These are phyloP conservation scores for Phlebopus sp. DNA, from an alignment of 1,284 basidiomycete species.

Conservation along the genomic window DNA sequence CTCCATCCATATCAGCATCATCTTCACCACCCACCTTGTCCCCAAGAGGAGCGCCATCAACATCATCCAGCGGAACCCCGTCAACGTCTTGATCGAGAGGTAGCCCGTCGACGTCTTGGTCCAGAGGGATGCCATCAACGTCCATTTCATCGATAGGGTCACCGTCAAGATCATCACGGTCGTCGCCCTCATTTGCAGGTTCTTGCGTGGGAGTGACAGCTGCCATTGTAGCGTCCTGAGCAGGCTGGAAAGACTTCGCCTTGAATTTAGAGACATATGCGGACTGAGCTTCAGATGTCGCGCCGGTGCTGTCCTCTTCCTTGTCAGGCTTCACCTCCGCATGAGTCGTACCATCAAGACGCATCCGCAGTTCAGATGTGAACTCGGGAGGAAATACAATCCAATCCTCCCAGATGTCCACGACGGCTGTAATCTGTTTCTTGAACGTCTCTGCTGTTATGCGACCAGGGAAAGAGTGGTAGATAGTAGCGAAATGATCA, in stretches of 20 bases:
- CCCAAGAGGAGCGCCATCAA: slow-evolving; percentile 33
- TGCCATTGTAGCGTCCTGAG: slow-evolving; percentile 39
- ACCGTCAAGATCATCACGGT: slow-evolving; percentile 37
- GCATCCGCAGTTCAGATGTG: slow-evolving; percentile 63
- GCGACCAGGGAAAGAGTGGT: slow-evolving; percentile 87
- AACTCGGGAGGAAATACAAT: slow-evolving; percentile 88
- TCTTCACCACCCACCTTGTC: slow-evolving; percentile 16
- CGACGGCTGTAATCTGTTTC: slow-evolving; percentile 79
- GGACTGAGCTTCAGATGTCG: slow-evolving; percentile 28
- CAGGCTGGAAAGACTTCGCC: slow-evolving; percentile 71
- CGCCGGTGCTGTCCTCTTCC: slow-evolving; percentile 31
- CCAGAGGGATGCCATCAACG: slow-evolving; percentile 34
- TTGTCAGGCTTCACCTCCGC: slow-evolving; percentile 30
- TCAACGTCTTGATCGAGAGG: slow-evolving; percentile 47
- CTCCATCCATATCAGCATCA: slow-evolving; percentile 27
- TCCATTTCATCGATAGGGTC: slow-evolving; percentile 38
- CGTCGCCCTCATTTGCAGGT: slow-evolving; percentile 40
- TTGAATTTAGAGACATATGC: slow-evolving; percentile 69
- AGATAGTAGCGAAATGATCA: slow-evolving; percentile 90
- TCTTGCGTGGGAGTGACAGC: slow-evolving; percentile 30
- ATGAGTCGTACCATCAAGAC: slow-evolving; percentile 62
- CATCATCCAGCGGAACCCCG: slow-evolving; percentile 36
- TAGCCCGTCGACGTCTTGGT: slow-evolving; percentile 49
- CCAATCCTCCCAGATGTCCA: slow-evolving; percentile 97
- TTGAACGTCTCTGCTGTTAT: slow-evolving; percentile 94